phyloP scores from a whole-genome alignment of 2,329 filamentous ascomycete species.

The Hymenoscyphus fraxineus region DNA sequence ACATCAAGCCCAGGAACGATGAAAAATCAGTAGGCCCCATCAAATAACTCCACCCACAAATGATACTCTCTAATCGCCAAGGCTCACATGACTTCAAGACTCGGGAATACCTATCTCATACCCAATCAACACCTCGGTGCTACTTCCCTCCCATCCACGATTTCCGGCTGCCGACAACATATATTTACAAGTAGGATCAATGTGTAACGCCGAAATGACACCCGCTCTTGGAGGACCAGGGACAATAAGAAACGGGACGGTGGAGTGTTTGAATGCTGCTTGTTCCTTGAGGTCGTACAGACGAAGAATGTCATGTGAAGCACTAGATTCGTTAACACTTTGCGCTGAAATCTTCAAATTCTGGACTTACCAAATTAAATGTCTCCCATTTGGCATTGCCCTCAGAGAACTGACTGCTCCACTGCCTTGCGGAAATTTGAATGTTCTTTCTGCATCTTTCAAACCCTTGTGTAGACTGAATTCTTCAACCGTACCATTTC shows the following conservation, averaged over 20 bases:
- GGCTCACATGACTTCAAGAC: background rate
- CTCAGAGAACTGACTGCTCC: conserved; percentile 84
- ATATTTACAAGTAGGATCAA: conserved; percentile 83
- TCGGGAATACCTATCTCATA: conserved; percentile 68
- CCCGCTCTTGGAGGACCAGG: conserved; percentile 80
- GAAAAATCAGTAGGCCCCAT: background rate
- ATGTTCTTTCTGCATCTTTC: conserved; percentile 69
- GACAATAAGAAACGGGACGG: conserved; percentile 92
- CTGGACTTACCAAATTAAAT: conserved; percentile 72
- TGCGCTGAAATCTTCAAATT: conserved; percentile 11
- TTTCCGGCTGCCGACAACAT: conserved; percentile 93
- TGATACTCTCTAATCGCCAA: background rate
- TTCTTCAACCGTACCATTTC: conserved; percentile 91
- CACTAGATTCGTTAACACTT: conserved; percentile 46
- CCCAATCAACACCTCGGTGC: conserved; percentile 85
- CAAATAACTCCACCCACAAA: background rate
- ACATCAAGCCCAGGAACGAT: background rate
- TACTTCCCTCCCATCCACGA: conserved; percentile 87
- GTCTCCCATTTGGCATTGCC: conserved; percentile 87
- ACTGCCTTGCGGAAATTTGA: conserved; percentile 86
- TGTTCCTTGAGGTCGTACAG: conserved; percentile 78
- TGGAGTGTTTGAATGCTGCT: conserved; percentile 65
- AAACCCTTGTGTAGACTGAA: conserved; percentile 81
- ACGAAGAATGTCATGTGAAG: conserved; percentile 87
- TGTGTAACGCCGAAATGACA: conserved; percentile 79